A percentile compares a stretch with the other conserved stretches of the same genome.
Conservation (phyloP, 352 stramenopile genomes). For the Phytopythium montanum region DNA sequence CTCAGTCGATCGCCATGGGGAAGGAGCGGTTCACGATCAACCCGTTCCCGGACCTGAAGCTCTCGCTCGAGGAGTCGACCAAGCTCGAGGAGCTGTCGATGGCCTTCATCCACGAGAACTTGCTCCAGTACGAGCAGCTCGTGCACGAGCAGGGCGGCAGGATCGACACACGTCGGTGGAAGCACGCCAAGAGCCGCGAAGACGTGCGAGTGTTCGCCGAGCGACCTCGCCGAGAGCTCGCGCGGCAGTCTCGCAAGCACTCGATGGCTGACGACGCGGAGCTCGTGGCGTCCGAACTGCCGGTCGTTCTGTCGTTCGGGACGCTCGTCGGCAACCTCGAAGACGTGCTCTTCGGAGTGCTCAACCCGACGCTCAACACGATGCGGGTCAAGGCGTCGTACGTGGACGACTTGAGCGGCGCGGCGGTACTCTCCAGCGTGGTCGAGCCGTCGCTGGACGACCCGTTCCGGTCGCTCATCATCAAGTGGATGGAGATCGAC, state of each 20-base stretch:
- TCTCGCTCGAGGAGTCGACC: slow-evolving; percentile 16
- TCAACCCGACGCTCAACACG: slow-evolving; percentile 25
- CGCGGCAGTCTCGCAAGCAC: neutral
- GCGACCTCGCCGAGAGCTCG: slow-evolving; percentile 1
- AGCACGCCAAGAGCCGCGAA: slow-evolving; percentile 9
- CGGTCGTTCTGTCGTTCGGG: neutral
- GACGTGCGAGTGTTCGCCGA: slow-evolving; percentile 20
- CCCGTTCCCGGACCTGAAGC: slow-evolving; percentile 17
- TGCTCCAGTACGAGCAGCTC: slow-evolving; percentile 18
- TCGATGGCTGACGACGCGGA: neutral
- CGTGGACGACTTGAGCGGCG: slow-evolving; percentile 26
- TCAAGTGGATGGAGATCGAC: slow-evolving; percentile 36
- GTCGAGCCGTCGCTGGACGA: slow-evolving; percentile 24
- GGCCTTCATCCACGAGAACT: slow-evolving; percentile 15
- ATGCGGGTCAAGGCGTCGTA: slow-evolving; percentile 35
- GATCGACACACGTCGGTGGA: slow-evolving; percentile 23
- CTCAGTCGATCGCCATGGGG: neutral
- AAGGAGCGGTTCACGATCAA: slow-evolving; percentile 21
- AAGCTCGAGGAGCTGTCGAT: slow-evolving; percentile 16
- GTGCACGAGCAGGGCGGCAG: slow-evolving; percentile 23
- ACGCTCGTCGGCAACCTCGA: slow-evolving; percentile 24
- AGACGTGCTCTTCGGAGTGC: slow-evolving; percentile 38
- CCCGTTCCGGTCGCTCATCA: slow-evolving; percentile 23
- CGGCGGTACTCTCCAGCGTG: slow-evolving; percentile 19
- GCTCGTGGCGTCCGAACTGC: neutral